Conservation (phyloP, 371 early-diverging fungal species). For the Blyttiomyces sp. region DNA sequence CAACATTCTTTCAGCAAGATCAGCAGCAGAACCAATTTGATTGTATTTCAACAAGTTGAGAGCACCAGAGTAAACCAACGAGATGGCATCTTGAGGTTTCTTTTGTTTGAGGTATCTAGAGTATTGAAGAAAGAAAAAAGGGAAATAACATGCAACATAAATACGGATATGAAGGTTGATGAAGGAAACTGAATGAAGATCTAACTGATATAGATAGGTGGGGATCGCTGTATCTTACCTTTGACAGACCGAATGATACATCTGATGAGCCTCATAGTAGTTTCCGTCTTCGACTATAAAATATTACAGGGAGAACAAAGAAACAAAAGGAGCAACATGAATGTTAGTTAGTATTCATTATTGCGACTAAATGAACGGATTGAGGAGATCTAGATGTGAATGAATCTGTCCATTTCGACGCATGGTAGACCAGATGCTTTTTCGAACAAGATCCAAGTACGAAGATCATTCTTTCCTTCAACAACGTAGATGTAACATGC, state of each 20-base stretch:
- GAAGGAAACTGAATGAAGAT: too few species aligned
- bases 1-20: constrained; percentile 76
- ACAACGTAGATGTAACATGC: too few species aligned
- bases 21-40: constrained; percentile 81
- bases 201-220: too few species aligned
- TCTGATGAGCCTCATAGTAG: constrained; percentile 91
- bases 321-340: too few species aligned
- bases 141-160: too few species aligned
- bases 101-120: constrained; percentile 78
- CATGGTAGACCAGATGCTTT: background rate
- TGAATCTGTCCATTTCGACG: background rate
- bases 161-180: too few species aligned
- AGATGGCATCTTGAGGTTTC: constrained; percentile 71
- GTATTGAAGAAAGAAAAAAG: background rate
- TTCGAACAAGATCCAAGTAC: background rate
- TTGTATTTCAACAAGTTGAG: constrained; percentile 69
- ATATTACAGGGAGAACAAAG: too few species aligned
- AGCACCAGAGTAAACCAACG: constrained; percentile 68
- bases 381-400: background rate
- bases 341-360: constrained; percentile 11
- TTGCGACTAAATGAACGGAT: background rate
- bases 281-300: constrained; percentile 69
- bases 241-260: constrained; percentile 85
- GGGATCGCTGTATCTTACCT: too few species aligned
- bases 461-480: too few species aligned